These are phyloP conservation scores for Podosphaera xanthii DNA, from an alignment of 2,329 filamentous ascomycete genomes.

Conservation along the genomic window DNA sequence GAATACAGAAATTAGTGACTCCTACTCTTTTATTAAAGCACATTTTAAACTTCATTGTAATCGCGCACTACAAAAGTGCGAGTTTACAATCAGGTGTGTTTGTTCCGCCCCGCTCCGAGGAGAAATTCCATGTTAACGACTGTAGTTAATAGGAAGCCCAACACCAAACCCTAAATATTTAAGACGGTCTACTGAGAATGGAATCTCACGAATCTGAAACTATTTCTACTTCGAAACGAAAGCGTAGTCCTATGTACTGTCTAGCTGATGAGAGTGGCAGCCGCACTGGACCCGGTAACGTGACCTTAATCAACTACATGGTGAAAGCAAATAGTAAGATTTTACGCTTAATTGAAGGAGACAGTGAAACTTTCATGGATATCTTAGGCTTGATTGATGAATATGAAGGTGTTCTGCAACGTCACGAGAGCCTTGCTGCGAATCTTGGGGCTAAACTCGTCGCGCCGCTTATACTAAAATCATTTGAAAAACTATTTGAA, in stretches of 20 bases:
- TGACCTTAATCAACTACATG: constrained; percentile 29
- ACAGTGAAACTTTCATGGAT: constrained; percentile 46
- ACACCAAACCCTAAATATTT: too few relatives aligned
- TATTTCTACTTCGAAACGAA: background rate
- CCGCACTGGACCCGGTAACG: constrained; percentile 3
- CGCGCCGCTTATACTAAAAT: constrained; percentile 62
- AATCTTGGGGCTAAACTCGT: constrained; percentile 67
- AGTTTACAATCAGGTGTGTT: background rate
- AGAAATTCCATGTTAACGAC: background rate
- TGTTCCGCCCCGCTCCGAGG: background rate
- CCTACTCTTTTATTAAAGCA: background rate
- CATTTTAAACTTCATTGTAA: background rate
- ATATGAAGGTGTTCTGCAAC: constrained; percentile 66
- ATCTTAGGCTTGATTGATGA: constrained; percentile 51
- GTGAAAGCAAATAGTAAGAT: constrained; percentile 22
- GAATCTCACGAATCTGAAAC: background rate
- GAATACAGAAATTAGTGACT: too few relatives aligned
- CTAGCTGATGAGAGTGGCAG: background rate
- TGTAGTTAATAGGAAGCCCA: background rate
- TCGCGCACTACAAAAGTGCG: background rate
- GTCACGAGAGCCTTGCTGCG: constrained; percentile 68
- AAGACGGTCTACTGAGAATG: background rate
- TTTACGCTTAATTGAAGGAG: constrained; percentile 28
- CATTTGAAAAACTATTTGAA: constrained; percentile 70
- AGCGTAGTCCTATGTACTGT: background rate